A percentile compares a stretch with the other conserved stretches of the same genome.
Evolutionary conservation across 139 green algal species (phyloP).

Genomic region (Chlorella sp.): DNA sequence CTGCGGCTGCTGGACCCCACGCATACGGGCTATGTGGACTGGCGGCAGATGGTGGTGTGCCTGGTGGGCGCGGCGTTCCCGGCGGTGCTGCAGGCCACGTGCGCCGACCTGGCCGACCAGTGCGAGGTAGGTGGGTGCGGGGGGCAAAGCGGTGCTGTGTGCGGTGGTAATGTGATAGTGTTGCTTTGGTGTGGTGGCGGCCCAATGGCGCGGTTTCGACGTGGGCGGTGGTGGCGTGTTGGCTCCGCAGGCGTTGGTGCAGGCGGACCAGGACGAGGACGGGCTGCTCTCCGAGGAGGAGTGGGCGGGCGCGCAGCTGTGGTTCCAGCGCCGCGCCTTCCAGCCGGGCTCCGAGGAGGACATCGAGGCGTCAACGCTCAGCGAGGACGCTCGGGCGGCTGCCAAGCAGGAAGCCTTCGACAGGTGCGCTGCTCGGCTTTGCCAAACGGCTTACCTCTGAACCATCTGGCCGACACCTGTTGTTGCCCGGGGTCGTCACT

Average conservation of each 20-base stretch:
- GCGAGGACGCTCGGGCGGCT: background rate
- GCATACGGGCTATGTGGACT: conserved; percentile 45
- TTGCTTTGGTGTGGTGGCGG: too few relatives aligned
- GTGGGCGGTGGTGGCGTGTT: too few relatives aligned
- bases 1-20: conserved; percentile 39
- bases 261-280: conserved; percentile 35
- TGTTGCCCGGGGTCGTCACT: too few relatives aligned
- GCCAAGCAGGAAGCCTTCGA: conserved; percentile 8
- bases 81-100: conserved; percentile 22
- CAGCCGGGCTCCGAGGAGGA: conserved; percentile 13
- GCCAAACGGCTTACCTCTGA: too few relatives aligned
- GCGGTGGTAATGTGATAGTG: too few relatives aligned
- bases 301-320: conserved; percentile 34
- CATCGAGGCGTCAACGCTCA: conserved; percentile 6
- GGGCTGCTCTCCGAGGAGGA: conserved; percentile 34
- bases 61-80: conserved; percentile 39
- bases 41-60: conserved; percentile 42
- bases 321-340: conserved; percentile 42
- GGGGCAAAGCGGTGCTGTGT: too few relatives aligned
- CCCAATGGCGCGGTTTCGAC: too few relatives aligned
- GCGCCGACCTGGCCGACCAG: conserved; percentile 35
- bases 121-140: too few relatives aligned
- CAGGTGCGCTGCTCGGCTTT: too few relatives aligned
- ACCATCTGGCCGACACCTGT: too few relatives aligned
- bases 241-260: conserved; percentile 16